Percentiles rank a stretch among this genome's conserved stretches.
Conservation (phyloP, 305 asterid genomes). For the Rubia occidens region DNA sequence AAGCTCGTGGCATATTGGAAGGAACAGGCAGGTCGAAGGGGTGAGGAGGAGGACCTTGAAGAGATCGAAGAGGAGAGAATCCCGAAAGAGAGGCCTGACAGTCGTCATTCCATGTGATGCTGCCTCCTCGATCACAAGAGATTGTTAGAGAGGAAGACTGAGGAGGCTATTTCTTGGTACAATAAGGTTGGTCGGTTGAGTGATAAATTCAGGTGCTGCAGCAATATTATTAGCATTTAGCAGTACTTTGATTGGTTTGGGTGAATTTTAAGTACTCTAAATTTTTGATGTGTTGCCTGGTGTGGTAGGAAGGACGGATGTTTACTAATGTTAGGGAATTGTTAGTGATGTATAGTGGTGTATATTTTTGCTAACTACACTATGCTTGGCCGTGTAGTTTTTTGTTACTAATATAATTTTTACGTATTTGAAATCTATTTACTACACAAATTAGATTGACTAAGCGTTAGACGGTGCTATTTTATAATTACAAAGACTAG, state of each 20-base stretch:
- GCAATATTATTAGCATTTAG: neutral
- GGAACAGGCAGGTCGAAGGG: conserved; percentile 79
- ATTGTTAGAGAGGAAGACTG: neutral
- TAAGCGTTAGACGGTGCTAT: no score
- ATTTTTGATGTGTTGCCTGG: conserved; percentile 15
- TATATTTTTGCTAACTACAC: conserved; percentile 15
- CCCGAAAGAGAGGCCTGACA: conserved; percentile 42
- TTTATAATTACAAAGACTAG: no score
- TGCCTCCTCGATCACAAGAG: neutral
- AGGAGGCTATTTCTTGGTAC: neutral
- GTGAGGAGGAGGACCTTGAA: conserved; percentile 74
- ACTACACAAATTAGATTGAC: no score
- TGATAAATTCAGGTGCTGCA: neutral
- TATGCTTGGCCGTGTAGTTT: neutral
- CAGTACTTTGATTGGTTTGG: neutral
- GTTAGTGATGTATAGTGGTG: conserved; percentile 21
- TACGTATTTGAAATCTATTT: no score
- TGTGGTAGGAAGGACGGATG: conserved; percentile 6
- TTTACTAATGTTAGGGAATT: neutral
- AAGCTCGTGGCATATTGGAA: conserved; percentile 75
- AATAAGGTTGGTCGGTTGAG: neutral
- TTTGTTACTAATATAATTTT: no score
- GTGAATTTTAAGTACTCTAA: conserved; percentile 1
- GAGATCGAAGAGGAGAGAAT: conserved; percentile 70
- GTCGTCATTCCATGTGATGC: conserved; percentile 56